Evolutionary conservation across 495 filamentous ascomycete species (phyloP).

Genomic region (Symbiotaphrina buchneri): DNA sequence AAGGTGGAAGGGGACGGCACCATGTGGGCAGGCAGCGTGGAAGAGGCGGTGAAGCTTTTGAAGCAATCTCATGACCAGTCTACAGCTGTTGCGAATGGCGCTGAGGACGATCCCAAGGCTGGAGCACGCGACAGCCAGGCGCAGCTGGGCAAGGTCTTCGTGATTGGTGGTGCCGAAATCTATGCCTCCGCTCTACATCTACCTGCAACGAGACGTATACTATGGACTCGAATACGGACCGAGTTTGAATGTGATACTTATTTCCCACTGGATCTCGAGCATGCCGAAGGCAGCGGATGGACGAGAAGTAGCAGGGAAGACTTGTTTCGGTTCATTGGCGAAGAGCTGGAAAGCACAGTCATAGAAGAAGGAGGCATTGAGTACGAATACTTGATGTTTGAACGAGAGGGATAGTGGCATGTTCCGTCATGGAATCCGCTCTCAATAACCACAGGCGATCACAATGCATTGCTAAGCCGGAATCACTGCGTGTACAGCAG

Average conservation of each 20-base stretch:
- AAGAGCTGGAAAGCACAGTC: slow-evolving; percentile 13
- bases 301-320: slow-evolving; percentile 20
- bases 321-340: slow-evolving; percentile 31
- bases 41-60: slow-evolving; percentile 27
- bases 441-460: too few species aligned
- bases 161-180: slow-evolving; percentile 80
- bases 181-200: slow-evolving; percentile 44
- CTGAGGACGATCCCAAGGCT: neutral
- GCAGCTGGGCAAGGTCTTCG: slow-evolving; percentile 34
- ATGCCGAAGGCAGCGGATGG: slow-evolving; percentile 21
- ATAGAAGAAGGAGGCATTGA: neutral
- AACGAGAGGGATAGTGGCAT: slow-evolving; percentile 2
- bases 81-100: neutral
- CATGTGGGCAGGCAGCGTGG: slow-evolving; percentile 18
- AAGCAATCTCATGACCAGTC: slow-evolving; percentile 9
- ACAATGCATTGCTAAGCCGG: too few species aligned
- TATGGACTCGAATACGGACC: slow-evolving; percentile 36
- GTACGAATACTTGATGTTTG: slow-evolving; percentile 1
- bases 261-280: slow-evolving; percentile 40
- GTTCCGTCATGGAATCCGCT: too few species aligned
- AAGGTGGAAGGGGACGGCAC: slow-evolving; percentile 9
- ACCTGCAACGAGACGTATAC: slow-evolving; percentile 22
- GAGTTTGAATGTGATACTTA: slow-evolving; percentile 77
- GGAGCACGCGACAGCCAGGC: neutral
- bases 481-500: too few species aligned